Evolutionary conservation across 768 basidiomycete genomes (phyloP), one percentile per base, ranked within the genome.

Genomic region (Mycena kentingensis): DNA sequence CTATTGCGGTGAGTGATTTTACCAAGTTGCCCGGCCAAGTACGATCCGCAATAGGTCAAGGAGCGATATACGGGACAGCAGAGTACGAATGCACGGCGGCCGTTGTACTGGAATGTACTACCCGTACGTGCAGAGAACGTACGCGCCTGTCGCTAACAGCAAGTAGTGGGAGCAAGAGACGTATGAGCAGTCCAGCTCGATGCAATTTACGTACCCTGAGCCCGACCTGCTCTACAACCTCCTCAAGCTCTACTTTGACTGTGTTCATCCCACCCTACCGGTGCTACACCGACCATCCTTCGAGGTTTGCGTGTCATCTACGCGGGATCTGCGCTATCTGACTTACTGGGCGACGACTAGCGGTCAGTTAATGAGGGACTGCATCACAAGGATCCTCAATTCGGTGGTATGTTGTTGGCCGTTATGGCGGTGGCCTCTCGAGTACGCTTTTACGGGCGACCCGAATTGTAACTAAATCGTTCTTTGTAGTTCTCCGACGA

Each of bases 371-470:
- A 44, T 15, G 55, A 57, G 4, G 52, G 52, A 10, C 27, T 77
- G 39, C 74, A 80, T 57, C 64, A 70, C 4, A 66, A 55, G 16
- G 73, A 81, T 53, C 54, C 64, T 16, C 67, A 70, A 8, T 85
- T 85, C 55, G 71, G 68, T 2, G 65, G 65, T 5, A 26, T 43
- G 2, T 70, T 83, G n/a, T 63, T 84, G 19, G 67, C 79, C 49
- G 68, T 81, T 0, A 78, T 79, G 61, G 84, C 83, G 1, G 67
- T 78, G 51, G 83, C 75, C 12, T 63, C 78, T 4, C 71, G 82
- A 29, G 81, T 70, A 52, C 67, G 74, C 35, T 67, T 77, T 54
- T 77, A 5, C n/a, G 11, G 32, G 11, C 32, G 32, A 15, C 31
- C 25, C 44, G 10, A 6, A 28, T 26, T 21, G 5, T 15, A 10